phyloP scores from a whole-genome alignment of 495 filamentous ascomycete species.

The Penicillium ochrochloron region DNA sequence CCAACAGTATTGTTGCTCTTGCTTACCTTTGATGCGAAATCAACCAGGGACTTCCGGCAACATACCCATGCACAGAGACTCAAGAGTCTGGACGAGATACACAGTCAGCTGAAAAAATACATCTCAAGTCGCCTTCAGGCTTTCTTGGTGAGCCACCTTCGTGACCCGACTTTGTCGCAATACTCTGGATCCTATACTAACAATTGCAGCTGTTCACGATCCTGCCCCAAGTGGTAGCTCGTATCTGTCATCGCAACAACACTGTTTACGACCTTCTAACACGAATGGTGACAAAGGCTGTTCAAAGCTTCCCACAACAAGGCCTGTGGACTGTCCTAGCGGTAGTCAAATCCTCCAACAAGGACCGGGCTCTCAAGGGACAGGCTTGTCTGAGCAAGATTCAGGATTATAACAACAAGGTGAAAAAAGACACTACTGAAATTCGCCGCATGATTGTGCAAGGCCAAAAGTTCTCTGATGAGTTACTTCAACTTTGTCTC shows the following conservation, averaged over 20 bases:
- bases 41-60: constrained; percentile 57
- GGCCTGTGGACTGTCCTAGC: constrained; percentile 92
- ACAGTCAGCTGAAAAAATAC: constrained; percentile 74
- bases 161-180: neutral
- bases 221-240: constrained; percentile 86
- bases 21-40: constrained; percentile 11
- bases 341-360: constrained; percentile 65
- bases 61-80: constrained; percentile 60
- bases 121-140: constrained; percentile 71
- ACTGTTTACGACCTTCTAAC: constrained; percentile 76
- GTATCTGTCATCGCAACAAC: constrained; percentile 82
- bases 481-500: constrained; percentile 80
- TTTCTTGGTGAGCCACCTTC: constrained; percentile 56
- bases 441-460: constrained; percentile 73
- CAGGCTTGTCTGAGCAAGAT: constrained; percentile 55
- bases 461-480: constrained; percentile 82
- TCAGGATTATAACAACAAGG: constrained; percentile 51
- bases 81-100: constrained; percentile 70
- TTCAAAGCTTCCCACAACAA: constrained; percentile 80
- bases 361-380: constrained; percentile 53
- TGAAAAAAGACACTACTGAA: constrained; percentile 53
- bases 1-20: neutral
- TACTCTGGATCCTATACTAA: constrained; percentile 25
- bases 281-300: constrained; percentile 79
- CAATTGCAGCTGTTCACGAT: constrained; percentile 75